A percentile compares a stretch with the other conserved stretches of the same genome.
Conservation (phyloP, 352 stramenopile genomes). For the Pythium biforme region DNA sequence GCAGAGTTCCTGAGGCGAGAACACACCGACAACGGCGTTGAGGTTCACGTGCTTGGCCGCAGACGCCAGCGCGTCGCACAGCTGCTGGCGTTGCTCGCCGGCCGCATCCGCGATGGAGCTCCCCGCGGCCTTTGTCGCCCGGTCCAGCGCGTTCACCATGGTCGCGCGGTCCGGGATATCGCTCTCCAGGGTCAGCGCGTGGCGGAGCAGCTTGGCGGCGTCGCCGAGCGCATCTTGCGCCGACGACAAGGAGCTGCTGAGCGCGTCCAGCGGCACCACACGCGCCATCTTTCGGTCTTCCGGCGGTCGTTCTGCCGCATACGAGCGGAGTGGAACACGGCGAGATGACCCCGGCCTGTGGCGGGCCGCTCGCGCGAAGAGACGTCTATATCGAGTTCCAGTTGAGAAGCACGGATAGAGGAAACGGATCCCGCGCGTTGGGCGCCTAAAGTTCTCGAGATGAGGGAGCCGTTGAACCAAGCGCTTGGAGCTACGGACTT, state of each 20-base stretch:
- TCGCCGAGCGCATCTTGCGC: not conserved
- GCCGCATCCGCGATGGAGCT: not conserved
- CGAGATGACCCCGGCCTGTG: too few relatives aligned
- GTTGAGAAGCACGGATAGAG: too few relatives aligned
- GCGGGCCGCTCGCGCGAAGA: too few relatives aligned
- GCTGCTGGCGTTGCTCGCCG: not conserved
- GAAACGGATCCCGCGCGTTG: too few relatives aligned
- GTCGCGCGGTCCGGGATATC: not conserved
- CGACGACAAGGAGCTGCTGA: not conserved
- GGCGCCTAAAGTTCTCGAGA: too few relatives aligned
- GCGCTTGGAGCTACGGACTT: too few relatives aligned
- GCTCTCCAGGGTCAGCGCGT: conserved; percentile 1
- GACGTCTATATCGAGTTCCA: too few relatives aligned
- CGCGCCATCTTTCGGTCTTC: not conserved
- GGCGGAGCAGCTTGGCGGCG: conserved; percentile 4
- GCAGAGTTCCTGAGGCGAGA: conserved; percentile 7
- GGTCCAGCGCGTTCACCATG: not conserved
- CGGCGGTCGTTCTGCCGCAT: too few relatives aligned
- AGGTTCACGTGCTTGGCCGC: not conserved
- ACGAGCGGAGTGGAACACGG: too few relatives aligned
- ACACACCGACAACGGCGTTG: not conserved
- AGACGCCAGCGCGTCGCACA: not conserved
- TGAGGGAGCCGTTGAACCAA: too few relatives aligned
- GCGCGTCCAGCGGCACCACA: not conserved
- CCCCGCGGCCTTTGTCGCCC: not conserved